phyloP scores from a whole-genome alignment of 139 green algal species.

The Medakamo hakoo region DNA sequence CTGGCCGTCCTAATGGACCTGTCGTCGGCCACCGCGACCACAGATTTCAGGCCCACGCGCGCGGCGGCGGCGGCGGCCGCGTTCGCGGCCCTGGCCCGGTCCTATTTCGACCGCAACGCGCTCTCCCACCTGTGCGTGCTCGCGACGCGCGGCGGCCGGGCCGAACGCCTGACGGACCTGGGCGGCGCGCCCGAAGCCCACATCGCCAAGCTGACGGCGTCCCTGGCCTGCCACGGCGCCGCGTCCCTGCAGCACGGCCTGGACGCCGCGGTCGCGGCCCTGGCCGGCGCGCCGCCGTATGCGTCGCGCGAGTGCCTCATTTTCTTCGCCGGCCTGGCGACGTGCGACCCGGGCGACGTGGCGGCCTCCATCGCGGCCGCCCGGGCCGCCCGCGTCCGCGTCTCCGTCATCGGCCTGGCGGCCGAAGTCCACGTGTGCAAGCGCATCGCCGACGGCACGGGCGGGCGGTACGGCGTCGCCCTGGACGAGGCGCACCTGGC shows the following conservation, averaged over 20 bases:
- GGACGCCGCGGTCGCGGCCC: constrained; percentile 35
- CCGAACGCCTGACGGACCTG: constrained; percentile 56
- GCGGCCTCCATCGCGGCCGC: constrained; percentile 38
- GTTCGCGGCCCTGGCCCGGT: constrained; percentile 51
- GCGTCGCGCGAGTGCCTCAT: constrained; percentile 76
- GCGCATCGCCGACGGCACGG: constrained; percentile 45
- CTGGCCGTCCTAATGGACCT: constrained; percentile 57
- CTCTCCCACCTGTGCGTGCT: constrained; percentile 77
- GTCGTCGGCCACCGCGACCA: constrained; percentile 39
- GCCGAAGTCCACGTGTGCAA: constrained; percentile 73
- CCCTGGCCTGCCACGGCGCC: constrained; percentile 33
- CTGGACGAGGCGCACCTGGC: constrained; percentile 54
- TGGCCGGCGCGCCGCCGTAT: constrained; percentile 66
- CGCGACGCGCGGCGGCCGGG: constrained; percentile 62
- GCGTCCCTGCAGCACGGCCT: constrained; percentile 77
- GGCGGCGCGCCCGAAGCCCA: constrained; percentile 21
- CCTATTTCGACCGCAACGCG: constrained; percentile 95
- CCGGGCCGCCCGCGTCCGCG: constrained; percentile 33
- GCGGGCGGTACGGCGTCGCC: constrained; percentile 66
- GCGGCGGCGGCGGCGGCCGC: constrained; percentile 40
- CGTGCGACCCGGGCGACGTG: constrained; percentile 86
- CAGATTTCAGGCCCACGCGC: constrained; percentile 68
- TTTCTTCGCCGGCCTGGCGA: constrained; percentile 64
- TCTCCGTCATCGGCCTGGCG: constrained; percentile 53
- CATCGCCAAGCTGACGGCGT: constrained; percentile 26